Evolutionary conservation across 257 asterid species (phyloP).

Genomic region (Salvia splendens): DNA sequence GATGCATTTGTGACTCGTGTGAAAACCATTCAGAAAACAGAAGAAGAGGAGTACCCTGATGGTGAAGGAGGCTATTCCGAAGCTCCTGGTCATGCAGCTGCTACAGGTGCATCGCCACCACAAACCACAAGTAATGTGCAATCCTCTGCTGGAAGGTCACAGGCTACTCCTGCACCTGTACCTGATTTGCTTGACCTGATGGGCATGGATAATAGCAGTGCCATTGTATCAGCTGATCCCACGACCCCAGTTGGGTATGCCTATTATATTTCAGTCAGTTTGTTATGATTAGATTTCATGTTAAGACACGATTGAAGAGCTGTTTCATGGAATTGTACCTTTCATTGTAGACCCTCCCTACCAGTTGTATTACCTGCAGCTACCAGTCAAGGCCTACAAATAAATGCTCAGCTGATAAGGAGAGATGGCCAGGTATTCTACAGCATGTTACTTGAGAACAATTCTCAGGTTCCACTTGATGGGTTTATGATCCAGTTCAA

Average conservation of each 20-base stretch:
- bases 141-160: slow-evolving; percentile 56
- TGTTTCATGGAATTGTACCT: slow-evolving; percentile 24
- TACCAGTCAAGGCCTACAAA: slow-evolving; percentile 91
- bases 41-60: slow-evolving; percentile 94
- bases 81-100: slow-evolving; percentile 63
- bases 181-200: slow-evolving; percentile 94
- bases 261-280: slow-evolving; percentile 20
- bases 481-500: slow-evolving; percentile 99
- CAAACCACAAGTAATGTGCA: slow-evolving; percentile 55
- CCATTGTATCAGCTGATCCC: slow-evolving; percentile 74
- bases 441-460: slow-evolving; percentile 91
- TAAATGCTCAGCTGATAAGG: slow-evolving; percentile 81
- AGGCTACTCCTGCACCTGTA: slow-evolving; percentile 61
- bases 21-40: slow-evolving; percentile 77
- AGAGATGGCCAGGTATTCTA: slow-evolving; percentile 89
- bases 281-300: slow-evolving; percentile 15
- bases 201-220: slow-evolving; percentile 77
- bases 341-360: slow-evolving; percentile 75
- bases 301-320: slow-evolving; percentile 14
- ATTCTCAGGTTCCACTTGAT: slow-evolving; percentile 75
- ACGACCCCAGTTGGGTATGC: slow-evolving; percentile 61
- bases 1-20: slow-evolving; percentile 95
- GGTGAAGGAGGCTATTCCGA: slow-evolving; percentile 82
- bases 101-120: slow-evolving; percentile 62
- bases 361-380: slow-evolving; percentile 80